phyloP scores from a whole-genome alignment of 2,329 filamentous ascomycete genomes.

The Podosphaera xanthii region DNA sequence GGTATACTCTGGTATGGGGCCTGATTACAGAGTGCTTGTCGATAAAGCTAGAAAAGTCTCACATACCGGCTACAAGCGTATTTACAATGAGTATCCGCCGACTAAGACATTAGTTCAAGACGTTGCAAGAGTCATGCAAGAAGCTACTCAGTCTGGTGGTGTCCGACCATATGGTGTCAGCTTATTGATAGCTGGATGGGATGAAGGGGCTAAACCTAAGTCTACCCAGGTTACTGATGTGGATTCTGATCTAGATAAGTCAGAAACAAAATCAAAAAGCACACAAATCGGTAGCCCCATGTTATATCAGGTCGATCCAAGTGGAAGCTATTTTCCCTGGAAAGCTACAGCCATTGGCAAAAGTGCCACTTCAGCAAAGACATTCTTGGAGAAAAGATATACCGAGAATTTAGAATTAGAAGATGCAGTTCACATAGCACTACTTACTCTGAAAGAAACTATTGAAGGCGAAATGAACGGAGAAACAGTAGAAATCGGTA shows the following conservation, averaged over 20 bases:
- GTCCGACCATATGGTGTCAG: constrained; percentile 93
- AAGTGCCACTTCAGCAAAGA: constrained; percentile 95
- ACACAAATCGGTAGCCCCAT: constrained; percentile 91
- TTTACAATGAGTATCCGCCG: constrained; percentile 99
- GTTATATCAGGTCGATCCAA: constrained; percentile 97
- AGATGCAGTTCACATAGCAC: constrained; percentile 93
- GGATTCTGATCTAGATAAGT: constrained; percentile 47
- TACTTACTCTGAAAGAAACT: constrained; percentile 93
- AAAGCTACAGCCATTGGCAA: constrained; percentile 98
- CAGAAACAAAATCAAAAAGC: constrained; percentile 72
- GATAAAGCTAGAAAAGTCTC: constrained; percentile 97
- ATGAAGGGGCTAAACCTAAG: constrained; percentile 85
- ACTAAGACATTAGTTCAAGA: constrained; percentile 98
- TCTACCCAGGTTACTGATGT: constrained; percentile 35
- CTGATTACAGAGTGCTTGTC: constrained; percentile 91
- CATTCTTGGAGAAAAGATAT: constrained; percentile 97
- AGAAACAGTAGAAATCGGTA: constrained; percentile 93
- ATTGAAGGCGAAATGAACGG: constrained; percentile 99
- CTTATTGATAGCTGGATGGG: constrained; percentile 88
- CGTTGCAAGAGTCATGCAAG: constrained; percentile 92
- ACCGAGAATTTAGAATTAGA: constrained; percentile 92
- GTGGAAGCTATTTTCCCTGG: constrained; percentile 96
- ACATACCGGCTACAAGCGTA: constrained; percentile 95
- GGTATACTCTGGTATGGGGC: constrained; percentile 98
- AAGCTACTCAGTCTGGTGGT: constrained; percentile 94